Conservation (phyloP, 768 basidiomycete genomes). For the Termitomyces sp. region DNA sequence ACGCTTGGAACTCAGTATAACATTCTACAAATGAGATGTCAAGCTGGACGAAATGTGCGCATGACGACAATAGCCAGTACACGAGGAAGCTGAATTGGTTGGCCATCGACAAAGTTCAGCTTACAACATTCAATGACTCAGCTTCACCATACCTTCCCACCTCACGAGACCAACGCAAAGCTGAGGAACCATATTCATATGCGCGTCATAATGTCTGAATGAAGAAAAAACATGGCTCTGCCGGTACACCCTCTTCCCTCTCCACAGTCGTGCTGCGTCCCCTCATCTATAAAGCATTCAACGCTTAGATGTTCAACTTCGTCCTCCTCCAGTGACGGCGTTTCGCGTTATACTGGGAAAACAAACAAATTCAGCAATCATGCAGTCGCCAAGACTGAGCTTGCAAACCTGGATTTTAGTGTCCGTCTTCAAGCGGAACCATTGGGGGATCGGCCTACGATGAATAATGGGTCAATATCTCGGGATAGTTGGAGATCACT, state of each 20-base stretch:
- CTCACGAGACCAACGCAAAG: not conserved
- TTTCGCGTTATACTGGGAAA: slow-evolving; percentile 81
- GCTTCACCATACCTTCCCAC: not conserved
- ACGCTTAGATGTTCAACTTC: slow-evolving; percentile 88
- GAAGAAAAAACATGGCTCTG: slow-evolving; percentile 17
- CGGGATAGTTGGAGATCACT: not conserved
- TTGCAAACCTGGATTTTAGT: slow-evolving; percentile 82
- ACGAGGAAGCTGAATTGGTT: not conserved
- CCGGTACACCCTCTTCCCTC: slow-evolving; percentile 6
- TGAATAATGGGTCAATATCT: not conserved
- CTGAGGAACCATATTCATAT: slow-evolving; percentile 15
- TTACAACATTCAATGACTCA: not conserved
- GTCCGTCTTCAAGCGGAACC: slow-evolving; percentile 97
- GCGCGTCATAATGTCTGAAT: slow-evolving; percentile 14
- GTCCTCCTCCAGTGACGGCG: slow-evolving; percentile 99
- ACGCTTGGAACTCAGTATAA: not conserved
- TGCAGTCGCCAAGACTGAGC: not conserved
- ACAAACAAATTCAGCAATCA: slow-evolving; percentile 4
- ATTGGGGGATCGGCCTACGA: slow-evolving; percentile 91
- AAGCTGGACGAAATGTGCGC: not conserved
- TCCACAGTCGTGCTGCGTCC: not conserved
- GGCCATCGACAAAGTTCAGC: not conserved
- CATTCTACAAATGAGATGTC: not conserved
- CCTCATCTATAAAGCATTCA: not conserved
- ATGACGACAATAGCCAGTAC: not conserved